Base-by-base conservation (phyloP, 176 grass and related monocot genomes). In the Eleusine indica region DNA sequence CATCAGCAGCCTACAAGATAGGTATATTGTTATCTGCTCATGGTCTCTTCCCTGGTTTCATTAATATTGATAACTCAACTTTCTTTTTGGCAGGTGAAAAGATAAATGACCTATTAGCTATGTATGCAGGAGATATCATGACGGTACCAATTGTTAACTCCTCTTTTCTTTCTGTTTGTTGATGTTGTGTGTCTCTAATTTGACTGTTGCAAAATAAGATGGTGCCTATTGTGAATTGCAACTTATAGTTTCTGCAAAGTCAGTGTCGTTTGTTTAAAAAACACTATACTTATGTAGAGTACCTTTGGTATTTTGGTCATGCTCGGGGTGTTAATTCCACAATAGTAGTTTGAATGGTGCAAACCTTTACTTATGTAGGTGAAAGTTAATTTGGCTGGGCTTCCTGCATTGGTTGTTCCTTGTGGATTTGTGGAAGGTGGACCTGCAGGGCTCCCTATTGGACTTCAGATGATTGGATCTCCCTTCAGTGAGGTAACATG, bases 41-140 rank as follows among this genome's bases (percentile, higher is more conserved):
- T 28, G 40, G 42, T 29, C 37, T 49, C 75, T 66, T 68, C n/a
- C 43, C 28, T 40, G 9, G 48, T 89, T 72, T 86, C 61, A 80
- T 66, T 21, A 66, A 56, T 2, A 73, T 77, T 86, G 29, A 71
- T 19, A 61, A 30, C 30, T 29, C 6, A 17, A 68, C 4, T 2
- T 28, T 28, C 40, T 32, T 67, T 88, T 89, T 84, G 78, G 37
- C 82, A 98, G 96, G 93, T 70, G 96, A 95, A 93, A 98, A 98
- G 90, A 90, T 86, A 17, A 95, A 91, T 75, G 92, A 98, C 88
- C 93, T 93, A 47, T 93, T 98, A 69, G 96, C 96, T 44, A 95
- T 95, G 96, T 93, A 98, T 0, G 91, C 93, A 4, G 96, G 96
- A 82, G 96, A 98, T 71, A 95, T 93, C 86, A 95, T 95, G 96